A percentile compares a stretch with the other conserved stretches of the same genome.
These are phyloP conservation scores for Albophoma yamanashiensis DNA, from an alignment of 2,329 filamentous ascomycete genomes.

Conservation along the genomic window DNA sequence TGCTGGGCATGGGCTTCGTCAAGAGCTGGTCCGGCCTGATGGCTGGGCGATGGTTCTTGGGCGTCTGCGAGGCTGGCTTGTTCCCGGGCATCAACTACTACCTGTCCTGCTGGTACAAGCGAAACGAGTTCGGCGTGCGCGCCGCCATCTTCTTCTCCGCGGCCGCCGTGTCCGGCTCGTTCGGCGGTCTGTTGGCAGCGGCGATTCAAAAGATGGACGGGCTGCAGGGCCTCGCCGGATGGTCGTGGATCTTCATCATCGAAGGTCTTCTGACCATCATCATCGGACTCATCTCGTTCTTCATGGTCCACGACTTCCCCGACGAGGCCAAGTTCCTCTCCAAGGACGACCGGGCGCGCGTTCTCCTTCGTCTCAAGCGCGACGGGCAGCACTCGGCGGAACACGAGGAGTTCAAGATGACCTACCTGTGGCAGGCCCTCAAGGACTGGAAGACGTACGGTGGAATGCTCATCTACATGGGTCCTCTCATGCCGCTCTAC, in stretches of 20 bases:
- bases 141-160: slow-evolving; percentile 78
- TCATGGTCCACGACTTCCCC: slow-evolving; percentile 76
- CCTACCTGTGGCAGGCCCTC: slow-evolving; percentile 60
- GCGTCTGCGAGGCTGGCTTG: slow-evolving; percentile 63
- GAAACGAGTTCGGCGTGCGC: slow-evolving; percentile 69
- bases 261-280: slow-evolving; percentile 62
- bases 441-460: slow-evolving; percentile 80
- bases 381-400: slow-evolving; percentile 68
- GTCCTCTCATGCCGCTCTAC: slow-evolving; percentile 60
- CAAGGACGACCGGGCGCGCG: slow-evolving; percentile 57
- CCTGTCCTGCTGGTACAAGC: slow-evolving; percentile 74
- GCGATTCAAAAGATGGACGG: slow-evolving; percentile 62
- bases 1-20: slow-evolving; percentile 60
- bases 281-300: slow-evolving; percentile 58
- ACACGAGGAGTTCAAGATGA: slow-evolving; percentile 64
- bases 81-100: slow-evolving; percentile 74
- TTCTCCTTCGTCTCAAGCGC: slow-evolving; percentile 56
- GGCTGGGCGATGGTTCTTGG: slow-evolving; percentile 60
- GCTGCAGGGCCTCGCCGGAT: slow-evolving; percentile 43
- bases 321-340: slow-evolving; percentile 65
- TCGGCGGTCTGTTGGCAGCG: slow-evolving; percentile 63
- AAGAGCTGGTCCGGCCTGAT: slow-evolving; percentile 54
- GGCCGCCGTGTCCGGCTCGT: slow-evolving; percentile 68
- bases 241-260: slow-evolving; percentile 58
- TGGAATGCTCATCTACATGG: slow-evolving; percentile 70